Evolutionary conservation across 441 rosid genomes (phyloP), one percentile per base, ranked within the genome.

Genomic region (Corymbia citriodora): DNA sequence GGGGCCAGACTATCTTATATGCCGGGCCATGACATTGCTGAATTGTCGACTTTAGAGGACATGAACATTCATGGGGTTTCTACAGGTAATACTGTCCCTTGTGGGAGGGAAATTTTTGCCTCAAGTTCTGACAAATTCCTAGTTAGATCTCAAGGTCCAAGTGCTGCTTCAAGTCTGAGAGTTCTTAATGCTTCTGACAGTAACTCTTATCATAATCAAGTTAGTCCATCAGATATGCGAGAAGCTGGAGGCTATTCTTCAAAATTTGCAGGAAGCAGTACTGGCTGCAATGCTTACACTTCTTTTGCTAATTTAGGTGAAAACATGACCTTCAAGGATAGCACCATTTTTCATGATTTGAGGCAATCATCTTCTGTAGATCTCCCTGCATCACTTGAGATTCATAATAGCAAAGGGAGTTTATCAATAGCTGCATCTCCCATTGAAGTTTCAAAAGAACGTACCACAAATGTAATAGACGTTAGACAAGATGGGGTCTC

Each of bases 41-140:
- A 91, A 92, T 88, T 87, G 31, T 89, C 89, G 91, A 91, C 92
- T 92, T 92, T 89, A 88, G 95, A 89, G 92, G 92, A 92, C 89
- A 92, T 15, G 14, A 87, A 29, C 90, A 72, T 89, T 88, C 92
- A 90, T 40, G 92, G 92, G 88, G 90, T 68, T 86, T 85, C 87
- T 89, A 57, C 89, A 88, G 93, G 87, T 92, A 89, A 92, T 50
- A 88, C 92, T 90, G 91, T 88, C 88, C 31, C 90, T 90, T 88
- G 87, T 18, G 25, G 40, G 90, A 90, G 70, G 72, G 52, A 88
- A 89, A 82, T 52, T 86, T 86, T 82, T 45, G 52, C 89, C 86
- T 31, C 88, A 40, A 89, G 59, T 55, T 88, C 90, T 87, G 93
- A 92, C 50, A 70, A 87, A 88, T 87, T 85, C 63, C 74, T 65